Base-by-base conservation (phyloP, 2,329 filamentous ascomycete genomes). In the Talaromyces sp. region DNA sequence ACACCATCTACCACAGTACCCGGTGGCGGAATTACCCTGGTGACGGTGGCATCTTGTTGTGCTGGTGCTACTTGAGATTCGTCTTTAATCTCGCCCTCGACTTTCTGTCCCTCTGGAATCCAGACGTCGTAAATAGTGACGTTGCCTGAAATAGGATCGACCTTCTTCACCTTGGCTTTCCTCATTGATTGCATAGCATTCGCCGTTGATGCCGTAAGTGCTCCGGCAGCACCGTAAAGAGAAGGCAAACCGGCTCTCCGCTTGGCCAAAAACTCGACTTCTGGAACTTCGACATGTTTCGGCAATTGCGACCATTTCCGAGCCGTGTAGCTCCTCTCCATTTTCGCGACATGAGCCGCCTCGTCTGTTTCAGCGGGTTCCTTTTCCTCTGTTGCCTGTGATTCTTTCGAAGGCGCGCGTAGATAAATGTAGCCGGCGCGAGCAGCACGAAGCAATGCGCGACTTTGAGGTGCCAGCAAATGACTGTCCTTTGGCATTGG, bases 401-500 rank as follows among this genome's bases (percentile, higher is more conserved):
- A 54, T 26, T 61, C 59, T 35, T 60, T 68, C 69, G 56, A 67
- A 72, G 57, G 57, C 84, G 12, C 86, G 17, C 88, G 84, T 73
- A 95, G 92, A 68, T 89, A 91, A 12, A 91, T 79, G 58, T 84
- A 83, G 6, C 90, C 90, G 21, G 90, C 90, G 61, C 92, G 85
- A 54, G 91, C 91, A 41, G 90, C 89, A 60, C 90, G 87, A 14
- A 97, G 81, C 5, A 97, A 82, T 65, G 92, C 90, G 69, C 94
- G 90, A 57, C 88, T 93, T 72, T 92, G 89, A 1, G 88, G 83
- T 0, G 90, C 84, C 10, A 97, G 80, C 32, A 96, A 81, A 61
- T 89, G 84, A 31, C 86, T 90, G 72, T 96, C 93, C 68, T 90
- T 89, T 43, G 93, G 93, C 90, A 97, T 93, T 51, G 90, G 87